Evolutionary conservation across 1,284 basidiomycete species (phyloP).

Genomic region (Leccinum griseonigrum): DNA sequence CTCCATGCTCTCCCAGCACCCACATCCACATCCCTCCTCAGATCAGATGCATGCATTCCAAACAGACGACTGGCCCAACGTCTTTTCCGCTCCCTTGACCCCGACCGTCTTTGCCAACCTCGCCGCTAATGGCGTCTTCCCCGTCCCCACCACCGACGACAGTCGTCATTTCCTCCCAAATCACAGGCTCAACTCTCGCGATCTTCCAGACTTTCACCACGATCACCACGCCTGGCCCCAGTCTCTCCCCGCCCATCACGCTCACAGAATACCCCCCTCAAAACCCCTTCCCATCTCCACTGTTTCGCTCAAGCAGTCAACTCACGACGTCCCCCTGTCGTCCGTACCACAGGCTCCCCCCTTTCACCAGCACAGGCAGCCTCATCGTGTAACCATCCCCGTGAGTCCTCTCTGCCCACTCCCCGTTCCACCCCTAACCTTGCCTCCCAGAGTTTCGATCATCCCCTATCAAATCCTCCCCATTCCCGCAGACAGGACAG

Average conservation of each 20-base stretch:
- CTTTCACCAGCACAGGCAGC: slow-evolving; percentile 15
- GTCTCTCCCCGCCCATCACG: slow-evolving; percentile 11
- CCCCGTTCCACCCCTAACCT: slow-evolving; percentile 8
- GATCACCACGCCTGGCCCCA: slow-evolving; percentile 27
- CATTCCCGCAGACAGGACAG: slow-evolving; percentile 18
- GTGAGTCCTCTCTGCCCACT: slow-evolving; percentile 13
- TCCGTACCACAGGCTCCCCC: slow-evolving; percentile 10
- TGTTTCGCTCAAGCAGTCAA: slow-evolving; percentile 5
- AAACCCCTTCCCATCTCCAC: slow-evolving; percentile 18
- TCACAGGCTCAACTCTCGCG: slow-evolving; percentile 12
- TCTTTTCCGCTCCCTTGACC: slow-evolving; percentile 58
- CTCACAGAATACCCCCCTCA: slow-evolving; percentile 10
- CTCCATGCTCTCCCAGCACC: slow-evolving; percentile 16
- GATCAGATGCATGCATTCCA: slow-evolving; percentile 31
- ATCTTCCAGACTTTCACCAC: slow-evolving; percentile 19
- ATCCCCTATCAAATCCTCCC: slow-evolving; percentile 12
- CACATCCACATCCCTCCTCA: slow-evolving; percentile 1
- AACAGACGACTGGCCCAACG: slow-evolving; percentile 49
- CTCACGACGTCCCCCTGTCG: slow-evolving; percentile 11
- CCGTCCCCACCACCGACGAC: slow-evolving; percentile 22
- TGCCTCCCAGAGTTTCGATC: slow-evolving; percentile 22
- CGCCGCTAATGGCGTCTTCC: slow-evolving; percentile 55
- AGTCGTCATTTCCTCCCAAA: slow-evolving; percentile 10
- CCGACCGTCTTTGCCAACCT: slow-evolving; percentile 57
- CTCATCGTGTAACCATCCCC: slow-evolving; percentile 11